Conservation (phyloP, 2,329 filamentous ascomycete species). For the Aspergillus spinulosporus region DNA sequence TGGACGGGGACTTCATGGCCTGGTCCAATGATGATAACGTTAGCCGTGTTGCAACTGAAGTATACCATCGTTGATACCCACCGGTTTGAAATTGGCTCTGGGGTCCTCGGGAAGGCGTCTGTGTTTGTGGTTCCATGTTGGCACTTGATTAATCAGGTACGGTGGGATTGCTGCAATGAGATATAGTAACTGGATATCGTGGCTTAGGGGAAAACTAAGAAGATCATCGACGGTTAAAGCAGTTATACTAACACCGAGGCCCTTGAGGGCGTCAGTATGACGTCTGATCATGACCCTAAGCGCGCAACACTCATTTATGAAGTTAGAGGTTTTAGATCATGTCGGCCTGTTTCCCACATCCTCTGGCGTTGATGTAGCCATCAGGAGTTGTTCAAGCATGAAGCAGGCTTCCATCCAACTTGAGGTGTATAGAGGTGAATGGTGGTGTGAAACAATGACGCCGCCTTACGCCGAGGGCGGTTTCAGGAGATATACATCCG, state of each 20-base stretch:
- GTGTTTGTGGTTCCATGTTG: constrained; percentile 22
- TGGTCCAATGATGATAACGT: constrained; percentile 21
- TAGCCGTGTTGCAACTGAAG: not conserved
- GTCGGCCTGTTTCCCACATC: constrained; percentile 13
- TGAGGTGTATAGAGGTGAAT: not conserved
- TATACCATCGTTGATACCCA: constrained; percentile 14
- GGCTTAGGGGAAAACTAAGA: not conserved
- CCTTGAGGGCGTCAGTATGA: constrained; percentile 7
- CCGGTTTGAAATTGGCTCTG: constrained; percentile 38
- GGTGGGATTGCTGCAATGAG: not conserved
- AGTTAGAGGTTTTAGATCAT: not conserved
- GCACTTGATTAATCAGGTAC: not conserved
- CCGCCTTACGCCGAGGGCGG: not conserved
- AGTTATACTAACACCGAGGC: constrained; percentile 1
- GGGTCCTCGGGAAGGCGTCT: constrained; percentile 15
- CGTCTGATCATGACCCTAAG: constrained; percentile 1
- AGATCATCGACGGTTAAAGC: not conserved
- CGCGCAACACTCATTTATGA: not conserved
- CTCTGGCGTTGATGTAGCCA: not conserved
- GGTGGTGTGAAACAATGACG: not conserved
- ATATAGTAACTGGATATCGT: not conserved
- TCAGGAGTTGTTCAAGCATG: not conserved
- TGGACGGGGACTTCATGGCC: constrained; percentile 55
- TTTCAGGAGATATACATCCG: too few species aligned
- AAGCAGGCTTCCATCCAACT: not conserved